Conservation (phyloP, 306 rosid species). For the Begonia peltatifolia region DNA sequence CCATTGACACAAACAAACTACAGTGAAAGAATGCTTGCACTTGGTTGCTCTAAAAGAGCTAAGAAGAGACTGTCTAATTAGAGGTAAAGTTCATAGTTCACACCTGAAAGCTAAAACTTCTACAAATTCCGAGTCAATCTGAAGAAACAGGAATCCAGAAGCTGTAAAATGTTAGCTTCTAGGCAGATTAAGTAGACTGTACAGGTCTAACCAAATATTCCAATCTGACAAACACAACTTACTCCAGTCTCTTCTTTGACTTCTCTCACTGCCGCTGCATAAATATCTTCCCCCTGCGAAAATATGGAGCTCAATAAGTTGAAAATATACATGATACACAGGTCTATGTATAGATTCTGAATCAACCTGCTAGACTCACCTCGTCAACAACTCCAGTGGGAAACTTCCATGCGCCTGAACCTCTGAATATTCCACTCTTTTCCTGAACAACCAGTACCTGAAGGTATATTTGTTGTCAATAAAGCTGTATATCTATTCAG, state of each 20-base stretch:
- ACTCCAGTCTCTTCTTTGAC: constrained; percentile 94
- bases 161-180: constrained; percentile 8
- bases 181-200: background rate
- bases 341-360: constrained; percentile 1
- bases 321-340: constrained; percentile 5
- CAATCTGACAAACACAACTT: constrained; percentile 16
- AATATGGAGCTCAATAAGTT: constrained; percentile 10
- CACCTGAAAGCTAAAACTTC: constrained; percentile 81
- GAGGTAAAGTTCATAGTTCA: background rate
- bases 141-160: constrained; percentile 22
- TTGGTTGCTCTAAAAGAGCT: too few relatives aligned
- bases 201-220: background rate
- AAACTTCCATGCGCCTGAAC: constrained; percentile 62
- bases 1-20: too few relatives aligned
- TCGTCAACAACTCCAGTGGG: constrained; percentile 83
- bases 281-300: constrained; percentile 70
- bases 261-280: constrained; percentile 66
- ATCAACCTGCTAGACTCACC: constrained; percentile 22
- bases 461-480: background rate
- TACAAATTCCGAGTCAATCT: constrained; percentile 71
- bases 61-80: too few relatives aligned
- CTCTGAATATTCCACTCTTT: constrained; percentile 43
- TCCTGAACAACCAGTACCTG: constrained; percentile 84
- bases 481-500: constrained; percentile 1
- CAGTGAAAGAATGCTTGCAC: too few relatives aligned